Conservation (phyloP, 2,329 filamentous ascomycete species). For the Dendryphion nanum region DNA sequence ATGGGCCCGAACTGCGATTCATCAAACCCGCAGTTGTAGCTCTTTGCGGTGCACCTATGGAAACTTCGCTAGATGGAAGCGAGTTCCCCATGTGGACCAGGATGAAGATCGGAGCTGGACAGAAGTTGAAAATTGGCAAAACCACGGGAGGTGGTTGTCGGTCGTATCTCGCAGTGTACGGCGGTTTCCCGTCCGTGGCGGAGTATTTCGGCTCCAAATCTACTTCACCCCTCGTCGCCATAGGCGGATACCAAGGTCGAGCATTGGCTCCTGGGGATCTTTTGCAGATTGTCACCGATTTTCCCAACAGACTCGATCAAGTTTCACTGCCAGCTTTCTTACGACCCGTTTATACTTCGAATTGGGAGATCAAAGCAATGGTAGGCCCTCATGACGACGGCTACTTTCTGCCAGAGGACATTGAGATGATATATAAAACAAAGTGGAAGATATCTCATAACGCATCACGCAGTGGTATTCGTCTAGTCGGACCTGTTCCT, state of each 20-base stretch:
- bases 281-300: constrained; percentile 43
- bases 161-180: constrained; percentile 58
- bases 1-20: constrained; percentile 59
- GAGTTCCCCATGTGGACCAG: constrained; percentile 56
- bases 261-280: constrained; percentile 55
- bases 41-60: constrained; percentile 56
- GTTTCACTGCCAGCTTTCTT: constrained; percentile 45
- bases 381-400: constrained; percentile 57
- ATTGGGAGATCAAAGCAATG: constrained; percentile 56
- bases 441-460: constrained; percentile 64
- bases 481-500: constrained; percentile 58
- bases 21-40: constrained; percentile 55
- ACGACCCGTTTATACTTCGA: constrained; percentile 49
- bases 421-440: constrained; percentile 57
- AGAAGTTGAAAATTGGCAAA: constrained; percentile 56
- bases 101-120: constrained; percentile 51
- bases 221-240: constrained; percentile 56
- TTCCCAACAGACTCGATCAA: constrained; percentile 31
- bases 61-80: constrained; percentile 51
- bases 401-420: constrained; percentile 51
- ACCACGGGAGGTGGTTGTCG: constrained; percentile 52
- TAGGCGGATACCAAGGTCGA: constrained; percentile 61
- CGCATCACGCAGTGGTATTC: constrained; percentile 58
- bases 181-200: constrained; percentile 54
- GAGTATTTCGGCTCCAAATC: constrained; percentile 60